Conservation (phyloP, 2,329 filamentous ascomycete species). For the Aspergillus thermomutatus region DNA sequence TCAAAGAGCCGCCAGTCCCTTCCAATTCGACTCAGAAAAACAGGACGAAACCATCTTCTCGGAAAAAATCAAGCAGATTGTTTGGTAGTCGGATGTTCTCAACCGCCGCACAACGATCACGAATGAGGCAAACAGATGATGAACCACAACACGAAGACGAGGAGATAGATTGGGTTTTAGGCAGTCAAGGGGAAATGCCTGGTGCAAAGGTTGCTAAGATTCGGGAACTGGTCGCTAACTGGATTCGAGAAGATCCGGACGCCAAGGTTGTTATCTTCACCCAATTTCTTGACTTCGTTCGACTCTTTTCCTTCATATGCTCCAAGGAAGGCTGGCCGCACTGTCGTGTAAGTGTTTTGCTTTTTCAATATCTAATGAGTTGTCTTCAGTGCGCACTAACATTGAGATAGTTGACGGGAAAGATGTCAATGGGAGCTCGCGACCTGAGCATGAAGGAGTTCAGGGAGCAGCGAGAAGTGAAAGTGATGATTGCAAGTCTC, state of each 20-base stretch:
- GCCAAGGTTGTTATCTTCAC: constrained; percentile 61
- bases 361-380: not conserved
- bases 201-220: constrained; percentile 41
- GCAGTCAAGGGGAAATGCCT: constrained; percentile 25
- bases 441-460: constrained; percentile 49
- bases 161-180: constrained; percentile 26
- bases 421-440: constrained; percentile 44
- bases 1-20: not conserved
- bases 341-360: constrained; percentile 7
- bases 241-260: constrained; percentile 41
- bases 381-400: not conserved
- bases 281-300: constrained; percentile 55
- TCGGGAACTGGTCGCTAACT: constrained; percentile 34
- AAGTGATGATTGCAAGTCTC: constrained; percentile 55
- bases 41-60: not conserved
- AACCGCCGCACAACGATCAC: not conserved
- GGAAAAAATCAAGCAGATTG: not conserved
- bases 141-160: constrained; percentile 21
- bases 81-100: not conserved
- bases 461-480: constrained; percentile 32
- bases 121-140: constrained; percentile 2
- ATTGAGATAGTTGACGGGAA: constrained; percentile 45
- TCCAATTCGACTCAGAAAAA: not conserved
- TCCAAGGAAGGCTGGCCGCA: constrained; percentile 47
- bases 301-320: constrained; percentile 52